Evolutionary conservation across 2,329 filamentous ascomycete species (phyloP).

Genomic region (Dothideomycetes sp.): DNA sequence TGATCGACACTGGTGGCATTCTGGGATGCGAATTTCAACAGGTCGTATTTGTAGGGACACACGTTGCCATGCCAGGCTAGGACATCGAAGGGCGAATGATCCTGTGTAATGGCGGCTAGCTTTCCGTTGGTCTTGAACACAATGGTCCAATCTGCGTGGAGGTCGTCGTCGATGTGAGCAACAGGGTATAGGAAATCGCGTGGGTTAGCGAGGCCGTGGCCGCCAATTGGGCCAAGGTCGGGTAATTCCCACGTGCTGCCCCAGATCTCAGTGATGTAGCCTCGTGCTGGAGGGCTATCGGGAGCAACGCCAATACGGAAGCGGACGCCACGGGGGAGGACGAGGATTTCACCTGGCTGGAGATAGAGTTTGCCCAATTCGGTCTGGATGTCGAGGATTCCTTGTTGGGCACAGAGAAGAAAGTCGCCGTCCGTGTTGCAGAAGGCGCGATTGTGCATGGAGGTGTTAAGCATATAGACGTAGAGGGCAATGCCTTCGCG

Average conservation of each 20-base stretch:
- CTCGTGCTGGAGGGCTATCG: slow-evolving; percentile 22
- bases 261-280: slow-evolving; percentile 29
- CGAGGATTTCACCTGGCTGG: slow-evolving; percentile 28
- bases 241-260: slow-evolving; percentile 29
- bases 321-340: slow-evolving; percentile 28
- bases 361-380: slow-evolving; percentile 28
- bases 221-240: slow-evolving; percentile 28
- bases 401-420: slow-evolving; percentile 24
- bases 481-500: slow-evolving; percentile 39
- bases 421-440: slow-evolving; percentile 33
- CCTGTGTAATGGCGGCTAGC: slow-evolving; percentile 23
- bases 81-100: slow-evolving; percentile 33
- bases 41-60: slow-evolving; percentile 32
- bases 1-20: slow-evolving; percentile 28
- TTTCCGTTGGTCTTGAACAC: slow-evolving; percentile 26
- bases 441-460: slow-evolving; percentile 36
- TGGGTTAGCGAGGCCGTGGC: slow-evolving; percentile 28
- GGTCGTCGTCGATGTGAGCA: slow-evolving; percentile 25
- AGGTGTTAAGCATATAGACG: slow-evolving; percentile 36
- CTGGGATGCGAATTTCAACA: slow-evolving; percentile 35
- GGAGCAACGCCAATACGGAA: slow-evolving; percentile 24
- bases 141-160: slow-evolving; percentile 23
- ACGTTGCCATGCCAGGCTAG: slow-evolving; percentile 30
- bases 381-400: slow-evolving; percentile 26
- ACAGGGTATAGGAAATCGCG: slow-evolving; percentile 28